Percentiles rank a stretch among this genome's conserved stretches.
These are phyloP conservation scores for Zostera marina DNA, from an alignment of 116 monocot species.

Conservation along the genomic window DNA sequence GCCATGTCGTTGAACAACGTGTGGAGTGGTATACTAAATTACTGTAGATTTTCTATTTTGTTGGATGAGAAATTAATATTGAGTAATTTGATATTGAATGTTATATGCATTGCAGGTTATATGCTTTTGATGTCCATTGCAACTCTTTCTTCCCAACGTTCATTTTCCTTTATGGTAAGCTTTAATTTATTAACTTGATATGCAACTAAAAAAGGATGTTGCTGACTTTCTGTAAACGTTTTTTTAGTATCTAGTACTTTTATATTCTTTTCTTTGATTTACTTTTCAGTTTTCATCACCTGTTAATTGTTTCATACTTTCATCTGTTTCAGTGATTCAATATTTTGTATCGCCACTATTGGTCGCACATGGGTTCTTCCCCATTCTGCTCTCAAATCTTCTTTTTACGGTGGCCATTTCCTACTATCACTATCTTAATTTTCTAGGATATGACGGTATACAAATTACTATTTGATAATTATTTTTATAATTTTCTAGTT, in stretches of 20 bases:
- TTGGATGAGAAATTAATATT: background rate
- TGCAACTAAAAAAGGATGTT: background rate
- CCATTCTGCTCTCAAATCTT: conserved; percentile 80
- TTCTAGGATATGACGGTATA: conserved; percentile 92
- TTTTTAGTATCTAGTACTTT: too few species aligned
- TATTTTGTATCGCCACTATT: conserved; percentile 85
- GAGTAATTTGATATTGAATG: background rate
- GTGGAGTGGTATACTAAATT: conserved; percentile 70
- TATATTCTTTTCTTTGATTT: background rate
- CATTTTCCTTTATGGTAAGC: conserved; percentile 83
- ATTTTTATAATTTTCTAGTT: background rate
- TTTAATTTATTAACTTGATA: background rate
- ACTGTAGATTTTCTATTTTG: background rate
- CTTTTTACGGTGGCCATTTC: conserved; percentile 74
- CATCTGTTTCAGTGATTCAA: conserved; percentile 60
- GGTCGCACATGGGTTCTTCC: conserved; percentile 76
- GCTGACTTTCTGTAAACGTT: too few species aligned
- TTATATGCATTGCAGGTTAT: conserved; percentile 39
- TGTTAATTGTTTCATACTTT: conserved; percentile 4
- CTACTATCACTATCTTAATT: conserved; percentile 93
- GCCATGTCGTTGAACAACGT: conserved; percentile 91
- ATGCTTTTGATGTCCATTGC: conserved; percentile 97
- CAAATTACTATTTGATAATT: background rate
- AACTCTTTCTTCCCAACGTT: conserved; percentile 95
- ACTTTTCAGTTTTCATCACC: background rate